Conservation (phyloP, 345 rosid species). For the Conringia planisiliqua region DNA sequence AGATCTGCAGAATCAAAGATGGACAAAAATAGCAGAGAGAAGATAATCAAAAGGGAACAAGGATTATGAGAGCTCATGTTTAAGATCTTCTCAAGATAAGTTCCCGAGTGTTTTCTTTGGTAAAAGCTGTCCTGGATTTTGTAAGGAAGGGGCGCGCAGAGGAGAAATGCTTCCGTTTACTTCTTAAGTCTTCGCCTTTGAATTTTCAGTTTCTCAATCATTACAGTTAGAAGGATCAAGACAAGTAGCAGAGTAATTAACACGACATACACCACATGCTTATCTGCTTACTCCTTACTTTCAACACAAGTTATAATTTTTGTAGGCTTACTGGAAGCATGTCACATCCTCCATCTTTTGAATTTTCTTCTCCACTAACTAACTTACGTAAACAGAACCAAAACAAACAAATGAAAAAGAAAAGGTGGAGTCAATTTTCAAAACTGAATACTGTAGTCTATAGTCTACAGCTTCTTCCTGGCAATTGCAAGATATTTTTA, state of each 20-base stretch:
- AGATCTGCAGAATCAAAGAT: neutral
- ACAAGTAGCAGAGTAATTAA: neutral
- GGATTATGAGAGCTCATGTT: neutral
- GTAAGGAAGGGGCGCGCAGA: neutral
- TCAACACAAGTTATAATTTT: neutral
- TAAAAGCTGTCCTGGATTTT: neutral
- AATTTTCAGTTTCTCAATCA: neutral
- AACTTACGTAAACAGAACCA: neutral
- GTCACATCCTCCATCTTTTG: neutral
- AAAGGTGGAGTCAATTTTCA: too few relatives aligned
- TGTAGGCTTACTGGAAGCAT: neutral
- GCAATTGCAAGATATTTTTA: neutral
- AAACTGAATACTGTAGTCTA: too few relatives aligned
- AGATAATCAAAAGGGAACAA: neutral
- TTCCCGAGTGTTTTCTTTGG: neutral
- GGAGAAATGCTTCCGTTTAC: neutral
- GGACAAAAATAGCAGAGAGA: neutral
- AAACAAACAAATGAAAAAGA: too few relatives aligned
- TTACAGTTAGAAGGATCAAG: neutral
- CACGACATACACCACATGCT: neutral
- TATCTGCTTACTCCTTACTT: neutral
- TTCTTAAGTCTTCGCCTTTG: neutral
- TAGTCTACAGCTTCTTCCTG: neutral
- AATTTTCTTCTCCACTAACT: neutral
- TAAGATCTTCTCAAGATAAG: neutral